Conservation (phyloP, 176 grass and related monocot species). For the Alloteropsis semialata region DNA sequence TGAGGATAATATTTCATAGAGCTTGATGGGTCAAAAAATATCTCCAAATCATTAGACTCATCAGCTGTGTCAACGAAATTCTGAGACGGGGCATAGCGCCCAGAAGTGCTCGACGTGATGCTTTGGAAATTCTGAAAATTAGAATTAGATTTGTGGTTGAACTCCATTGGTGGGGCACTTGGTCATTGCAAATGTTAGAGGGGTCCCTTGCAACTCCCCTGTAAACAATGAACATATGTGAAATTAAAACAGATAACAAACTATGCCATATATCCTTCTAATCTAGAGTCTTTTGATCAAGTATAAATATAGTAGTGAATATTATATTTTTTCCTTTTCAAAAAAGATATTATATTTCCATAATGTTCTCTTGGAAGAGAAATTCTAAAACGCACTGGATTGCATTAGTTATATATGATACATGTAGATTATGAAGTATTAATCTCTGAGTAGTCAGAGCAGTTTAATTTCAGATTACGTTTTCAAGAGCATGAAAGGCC, state of each 20-base stretch:
- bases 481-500: background rate
- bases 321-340: too few relatives aligned
- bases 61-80: background rate
- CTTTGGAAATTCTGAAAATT: background rate
- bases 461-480: background rate
- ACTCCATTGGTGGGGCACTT: background rate
- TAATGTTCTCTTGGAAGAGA: background rate
- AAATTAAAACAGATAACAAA: background rate
- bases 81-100: background rate
- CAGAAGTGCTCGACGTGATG: background rate
- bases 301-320: background rate
- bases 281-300: background rate
- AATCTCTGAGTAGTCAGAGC: background rate
- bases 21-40: conserved; percentile 19
- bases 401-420: background rate
- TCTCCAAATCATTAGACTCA: conserved; percentile 3
- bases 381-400: background rate
- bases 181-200: background rate
- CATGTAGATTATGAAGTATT: background rate
- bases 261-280: background rate
- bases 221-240: background rate
- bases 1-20: background rate
- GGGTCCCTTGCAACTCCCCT: background rate
- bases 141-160: background rate
- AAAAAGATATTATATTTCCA: background rate